Conservation (phyloP, 345 rosid species). For the Eucalyptus pauciflora region DNA sequence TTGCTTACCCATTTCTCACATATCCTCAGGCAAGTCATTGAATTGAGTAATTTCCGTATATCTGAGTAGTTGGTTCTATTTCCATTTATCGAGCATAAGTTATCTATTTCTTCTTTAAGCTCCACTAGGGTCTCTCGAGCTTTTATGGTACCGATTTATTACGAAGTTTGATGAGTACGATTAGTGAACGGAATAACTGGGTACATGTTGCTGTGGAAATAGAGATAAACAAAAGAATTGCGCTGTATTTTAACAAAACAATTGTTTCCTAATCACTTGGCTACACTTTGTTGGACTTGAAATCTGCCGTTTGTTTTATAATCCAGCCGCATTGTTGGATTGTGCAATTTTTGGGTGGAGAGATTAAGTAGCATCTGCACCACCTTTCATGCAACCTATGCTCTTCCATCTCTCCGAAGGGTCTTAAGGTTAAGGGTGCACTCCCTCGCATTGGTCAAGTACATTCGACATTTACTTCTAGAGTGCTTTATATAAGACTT, state of each 20-base stretch:
- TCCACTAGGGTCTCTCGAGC: background rate
- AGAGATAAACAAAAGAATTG: background rate
- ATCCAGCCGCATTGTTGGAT: background rate
- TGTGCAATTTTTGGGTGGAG: background rate
- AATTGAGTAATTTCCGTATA: background rate
- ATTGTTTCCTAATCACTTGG: background rate
- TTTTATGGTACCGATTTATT: background rate
- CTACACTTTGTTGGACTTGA: background rate
- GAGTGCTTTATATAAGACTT: background rate
- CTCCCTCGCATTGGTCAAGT: background rate
- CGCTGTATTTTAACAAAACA: background rate
- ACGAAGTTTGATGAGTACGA: background rate
- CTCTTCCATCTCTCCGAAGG: background rate
- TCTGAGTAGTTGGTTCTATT: background rate
- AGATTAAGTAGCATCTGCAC: background rate
- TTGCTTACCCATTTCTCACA: background rate
- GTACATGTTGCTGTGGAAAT: background rate
- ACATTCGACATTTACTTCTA: too few relatives aligned
- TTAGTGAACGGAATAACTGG: fast-evolving
- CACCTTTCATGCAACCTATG: background rate
- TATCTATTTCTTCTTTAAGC: background rate
- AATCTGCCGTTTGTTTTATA: background rate
- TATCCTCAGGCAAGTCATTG: background rate
- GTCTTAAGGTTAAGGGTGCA: too few relatives aligned
- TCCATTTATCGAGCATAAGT: background rate